These are phyloP conservation scores for Alternaria sp. DNA, from an alignment of 2,329 filamentous ascomycete species.

Conservation along the genomic window DNA sequence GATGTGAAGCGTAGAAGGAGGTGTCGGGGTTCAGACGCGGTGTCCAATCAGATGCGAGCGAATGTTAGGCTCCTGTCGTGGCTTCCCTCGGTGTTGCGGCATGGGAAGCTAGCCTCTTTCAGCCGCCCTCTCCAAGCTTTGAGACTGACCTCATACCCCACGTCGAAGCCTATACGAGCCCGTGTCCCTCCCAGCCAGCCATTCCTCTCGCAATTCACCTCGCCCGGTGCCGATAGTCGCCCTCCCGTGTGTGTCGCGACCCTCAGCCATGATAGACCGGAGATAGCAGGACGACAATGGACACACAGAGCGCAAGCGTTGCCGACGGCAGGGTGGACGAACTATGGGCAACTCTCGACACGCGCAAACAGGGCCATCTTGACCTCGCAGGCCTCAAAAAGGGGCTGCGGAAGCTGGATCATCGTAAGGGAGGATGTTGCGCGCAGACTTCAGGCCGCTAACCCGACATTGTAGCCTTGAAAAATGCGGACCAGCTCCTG, in stretches of 20 bases:
- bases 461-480: slow-evolving; percentile 65
- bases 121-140: slow-evolving; percentile 23
- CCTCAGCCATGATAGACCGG: slow-evolving; percentile 49
- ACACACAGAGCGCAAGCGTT: slow-evolving; percentile 77
- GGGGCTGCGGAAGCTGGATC: slow-evolving; percentile 86
- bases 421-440: slow-evolving; percentile 67
- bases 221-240: slow-evolving; percentile 24
- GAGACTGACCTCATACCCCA: slow-evolving; percentile 42
- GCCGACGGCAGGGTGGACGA: slow-evolving; percentile 81
- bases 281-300: slow-evolving; percentile 61
- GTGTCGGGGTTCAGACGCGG: background rate
- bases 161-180: slow-evolving; percentile 29
- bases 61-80: slow-evolving; percentile 18
- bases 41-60: slow-evolving; percentile 25
- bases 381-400: slow-evolving; percentile 84
- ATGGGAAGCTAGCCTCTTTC: slow-evolving; percentile 31
- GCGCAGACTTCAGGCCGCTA: slow-evolving; percentile 16
- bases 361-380: slow-evolving; percentile 75
- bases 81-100: slow-evolving; percentile 22
- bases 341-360: slow-evolving; percentile 85
- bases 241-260: slow-evolving; percentile 29
- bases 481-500: slow-evolving; percentile 89
- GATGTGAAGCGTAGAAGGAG: background rate
- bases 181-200: slow-evolving; percentile 18
- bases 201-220: slow-evolving; percentile 31